Evolutionary conservation across 2,329 filamentous ascomycete species (phyloP).

Genomic region (Zymoseptoria ardabiliae): DNA sequence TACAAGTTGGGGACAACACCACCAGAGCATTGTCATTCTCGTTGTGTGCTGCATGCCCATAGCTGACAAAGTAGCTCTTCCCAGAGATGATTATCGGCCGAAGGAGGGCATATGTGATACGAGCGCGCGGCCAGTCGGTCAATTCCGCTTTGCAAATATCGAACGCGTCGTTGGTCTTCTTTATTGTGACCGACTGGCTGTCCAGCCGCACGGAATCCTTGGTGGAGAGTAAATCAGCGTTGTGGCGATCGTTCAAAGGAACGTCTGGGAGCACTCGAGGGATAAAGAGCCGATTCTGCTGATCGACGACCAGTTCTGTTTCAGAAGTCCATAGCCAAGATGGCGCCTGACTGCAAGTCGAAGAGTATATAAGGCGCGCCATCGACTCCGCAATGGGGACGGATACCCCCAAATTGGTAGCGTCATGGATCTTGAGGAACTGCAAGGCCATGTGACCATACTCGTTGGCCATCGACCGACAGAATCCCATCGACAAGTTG

Average conservation of each 20-base stretch:
- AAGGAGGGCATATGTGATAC: conserved; percentile 3
- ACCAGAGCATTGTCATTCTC: not conserved
- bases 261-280: conserved; percentile 16
- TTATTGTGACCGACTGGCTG: conserved; percentile 3
- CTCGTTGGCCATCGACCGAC: conserved; percentile 13
- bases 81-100: conserved; percentile 3
- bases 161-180: conserved; percentile 3
- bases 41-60: not conserved
- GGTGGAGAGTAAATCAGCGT: conserved; percentile 20
- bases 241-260: conserved; percentile 22
- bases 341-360: conserved; percentile 4
- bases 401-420: conserved; percentile 4
- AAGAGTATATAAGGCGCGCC: conserved; percentile 9
- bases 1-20: conserved; percentile 4
- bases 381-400: conserved; percentile 12
- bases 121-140: not conserved
- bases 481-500: conserved; percentile 15
- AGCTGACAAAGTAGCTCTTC: conserved; percentile 5
- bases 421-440: conserved; percentile 8
- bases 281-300: conserved; percentile 11
- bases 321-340: conserved; percentile 14
- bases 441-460: conserved; percentile 13
- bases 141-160: not conserved
- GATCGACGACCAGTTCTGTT: conserved; percentile 16
- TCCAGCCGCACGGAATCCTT: conserved; percentile 1